Evolutionary conservation across 306 rosid genomes (phyloP).

Genomic region (Prinsepia uniflora): DNA sequence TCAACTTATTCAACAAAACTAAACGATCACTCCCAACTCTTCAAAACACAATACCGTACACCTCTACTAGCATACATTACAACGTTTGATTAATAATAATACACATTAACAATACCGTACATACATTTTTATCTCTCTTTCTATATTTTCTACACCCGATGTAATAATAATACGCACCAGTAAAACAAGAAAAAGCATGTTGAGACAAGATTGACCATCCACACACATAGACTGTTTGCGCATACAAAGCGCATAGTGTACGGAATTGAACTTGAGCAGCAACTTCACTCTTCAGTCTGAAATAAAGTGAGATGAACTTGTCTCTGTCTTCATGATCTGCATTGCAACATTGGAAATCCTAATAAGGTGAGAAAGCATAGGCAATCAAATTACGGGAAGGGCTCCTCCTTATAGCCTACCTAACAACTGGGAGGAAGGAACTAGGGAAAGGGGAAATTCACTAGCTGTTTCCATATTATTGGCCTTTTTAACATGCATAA

Average conservation of each 20-base stretch:
- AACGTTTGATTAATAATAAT: constrained; percentile 16
- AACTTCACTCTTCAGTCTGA: constrained; percentile 53
- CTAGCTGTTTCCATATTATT: neutral
- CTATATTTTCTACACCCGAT: constrained; percentile 25
- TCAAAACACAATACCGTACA: constrained; percentile 23
- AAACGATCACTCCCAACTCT: constrained; percentile 16
- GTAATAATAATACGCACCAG: neutral
- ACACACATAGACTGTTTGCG: constrained; percentile 21
- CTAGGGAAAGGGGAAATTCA: neutral
- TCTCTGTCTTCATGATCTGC: constrained; percentile 87
- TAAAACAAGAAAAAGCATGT: constrained; percentile 27
- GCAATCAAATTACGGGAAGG: neutral
- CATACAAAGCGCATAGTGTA: constrained; percentile 4
- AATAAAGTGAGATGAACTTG: constrained; percentile 63
- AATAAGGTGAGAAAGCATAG: neutral
- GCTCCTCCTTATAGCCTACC: neutral
- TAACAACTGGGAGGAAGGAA: neutral
- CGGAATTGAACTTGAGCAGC: neutral
- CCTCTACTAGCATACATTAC: constrained; percentile 21
- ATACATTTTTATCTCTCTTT: constrained; percentile 21
- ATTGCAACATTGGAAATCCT: constrained; percentile 16
- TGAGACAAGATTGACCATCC: constrained; percentile 22
- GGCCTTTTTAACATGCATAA: neutral
- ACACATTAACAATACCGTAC: too few relatives aligned
- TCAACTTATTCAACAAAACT: constrained; percentile 6